Base-by-base conservation (phyloP, 192 early-diverging fungal species). In the Coemansia sp. region DNA sequence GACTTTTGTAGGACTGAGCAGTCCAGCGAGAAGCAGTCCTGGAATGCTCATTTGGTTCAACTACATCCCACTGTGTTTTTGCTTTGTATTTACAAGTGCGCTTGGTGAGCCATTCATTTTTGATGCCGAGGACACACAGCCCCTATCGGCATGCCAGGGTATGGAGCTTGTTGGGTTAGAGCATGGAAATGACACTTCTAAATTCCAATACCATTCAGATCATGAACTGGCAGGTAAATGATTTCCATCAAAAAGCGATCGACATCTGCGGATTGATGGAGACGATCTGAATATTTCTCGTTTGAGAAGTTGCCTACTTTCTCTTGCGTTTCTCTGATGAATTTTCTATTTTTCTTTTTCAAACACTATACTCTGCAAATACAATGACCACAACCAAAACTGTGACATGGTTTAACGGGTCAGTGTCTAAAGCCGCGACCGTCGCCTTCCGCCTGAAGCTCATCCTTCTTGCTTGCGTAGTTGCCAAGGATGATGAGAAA, bases 401-500 rank as follows among this genome's bases (percentile, higher is more conserved):
- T 6, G n/a, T 30, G 2, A 33, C 30, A 19, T 54, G 52, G 52
- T 54, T 19, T 25, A 33, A 54, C 23, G 52, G 52, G 17, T 30
- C 52, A 6, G 29, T 54, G n/a, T 54, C 52, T 2, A 28, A 54
- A 30, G 52, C 52, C 7, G 52, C 52, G 33, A 54, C 29, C 2
- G 3, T 31, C 6, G 52, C 52, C 8, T 54, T 33, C 15, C 29
- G 52, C 25, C 11, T 54, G 52, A 29, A 33, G 29, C 52, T 54
- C 17, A 30, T 54, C 33, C 52, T 54, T 5, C 52, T 54, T 0
- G 52, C 52, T 14, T 54, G 52, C 29, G 29, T 54, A 20, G 52
- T 54, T 8, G 29, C 15, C 52, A 54, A 54, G 17, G 30, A 33
- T 25, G 19, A 19, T 7, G 8, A 1, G 5, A 30, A 30, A 19